Evolutionary conservation across 1,284 basidiomycete genomes (phyloP).

Genomic region (Rhodotorula sp.): DNA sequence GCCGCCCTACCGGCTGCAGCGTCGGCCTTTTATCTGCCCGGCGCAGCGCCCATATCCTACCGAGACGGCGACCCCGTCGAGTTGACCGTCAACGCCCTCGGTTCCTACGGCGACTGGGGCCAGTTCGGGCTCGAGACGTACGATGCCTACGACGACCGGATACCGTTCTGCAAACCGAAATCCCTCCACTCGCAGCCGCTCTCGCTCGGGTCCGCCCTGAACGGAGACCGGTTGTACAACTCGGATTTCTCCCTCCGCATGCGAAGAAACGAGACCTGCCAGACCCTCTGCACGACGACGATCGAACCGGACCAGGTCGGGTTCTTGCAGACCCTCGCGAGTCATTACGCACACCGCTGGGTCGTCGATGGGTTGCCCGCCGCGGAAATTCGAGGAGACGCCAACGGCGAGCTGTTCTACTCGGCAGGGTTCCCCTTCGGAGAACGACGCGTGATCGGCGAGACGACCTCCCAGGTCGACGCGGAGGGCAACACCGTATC

Average conservation of each 20-base stretch:
- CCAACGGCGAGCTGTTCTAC: constrained; percentile 78
- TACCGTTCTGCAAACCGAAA: constrained; percentile 84
- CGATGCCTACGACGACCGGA: constrained; percentile 81
- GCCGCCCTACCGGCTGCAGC: not conserved
- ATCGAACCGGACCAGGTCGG: constrained; percentile 71
- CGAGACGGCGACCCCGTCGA: constrained; percentile 47
- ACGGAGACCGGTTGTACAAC: constrained; percentile 92
- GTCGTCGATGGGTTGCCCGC: constrained; percentile 91
- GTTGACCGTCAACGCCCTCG: constrained; percentile 48
- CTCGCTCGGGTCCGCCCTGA: constrained; percentile 87
- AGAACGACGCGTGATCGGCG: not conserved
- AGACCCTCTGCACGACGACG: constrained; percentile 66
- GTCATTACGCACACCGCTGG: constrained; percentile 91
- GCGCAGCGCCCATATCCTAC: constrained; percentile 50
- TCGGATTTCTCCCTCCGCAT: constrained; percentile 83
- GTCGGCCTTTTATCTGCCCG: constrained; percentile 47
- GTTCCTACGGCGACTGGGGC: constrained; percentile 19
- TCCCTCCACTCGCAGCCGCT: constrained; percentile 80
- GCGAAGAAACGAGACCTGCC: constrained; percentile 71
- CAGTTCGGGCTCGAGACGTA: constrained; percentile 13
- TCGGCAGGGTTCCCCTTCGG: constrained; percentile 52
- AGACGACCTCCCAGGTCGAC: not conserved
- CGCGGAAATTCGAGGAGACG: constrained; percentile 68
- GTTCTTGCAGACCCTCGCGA: constrained; percentile 89
- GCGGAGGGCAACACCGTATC: constrained; percentile 55